A percentile compares a stretch with the other conserved stretches of the same genome.
These are phyloP conservation scores for Echinosophora koreensis DNA, from an alignment of 306 rosid genomes.

Conservation along the genomic window DNA sequence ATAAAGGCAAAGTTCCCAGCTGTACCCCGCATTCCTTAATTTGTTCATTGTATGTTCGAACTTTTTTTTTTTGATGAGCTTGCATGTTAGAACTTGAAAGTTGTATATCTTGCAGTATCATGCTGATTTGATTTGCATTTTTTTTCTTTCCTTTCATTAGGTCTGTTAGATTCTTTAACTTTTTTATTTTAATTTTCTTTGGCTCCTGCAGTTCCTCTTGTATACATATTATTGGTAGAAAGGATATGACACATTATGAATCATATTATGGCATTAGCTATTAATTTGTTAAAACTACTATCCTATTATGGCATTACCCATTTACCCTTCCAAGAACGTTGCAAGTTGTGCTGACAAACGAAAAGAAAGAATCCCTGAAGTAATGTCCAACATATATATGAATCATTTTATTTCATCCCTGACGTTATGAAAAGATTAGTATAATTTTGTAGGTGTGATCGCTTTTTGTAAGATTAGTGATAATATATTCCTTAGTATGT, in stretches of 20 bases:
- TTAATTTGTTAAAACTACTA: not conserved
- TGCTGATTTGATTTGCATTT: not conserved
- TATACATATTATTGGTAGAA: constrained; percentile 4
- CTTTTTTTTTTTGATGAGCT: too few species aligned
- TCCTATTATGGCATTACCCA: not conserved
- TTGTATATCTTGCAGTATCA: not conserved
- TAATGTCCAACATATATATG: not conserved
- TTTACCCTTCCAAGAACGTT: not conserved
- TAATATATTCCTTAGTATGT: not conserved
- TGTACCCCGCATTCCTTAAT: not conserved
- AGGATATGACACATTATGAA: not conserved
- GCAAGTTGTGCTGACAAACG: not conserved
- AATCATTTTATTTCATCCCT: too few species aligned
- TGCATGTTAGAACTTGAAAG: not conserved
- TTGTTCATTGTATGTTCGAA: not conserved
- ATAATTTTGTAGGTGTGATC: not conserved
- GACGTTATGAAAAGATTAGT: not conserved
- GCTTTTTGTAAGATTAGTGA: not conserved
- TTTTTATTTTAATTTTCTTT: not conserved
- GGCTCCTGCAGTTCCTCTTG: not conserved
- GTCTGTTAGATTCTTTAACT: not conserved
- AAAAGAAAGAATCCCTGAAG: not conserved
- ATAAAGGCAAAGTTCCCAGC: not conserved
- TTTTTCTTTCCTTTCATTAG: too few species aligned
- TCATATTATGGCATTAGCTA: not conserved